These are phyloP conservation scores for Monilinia aucupariae DNA, from an alignment of 2,329 filamentous ascomycete genomes.

Conservation along the genomic window DNA sequence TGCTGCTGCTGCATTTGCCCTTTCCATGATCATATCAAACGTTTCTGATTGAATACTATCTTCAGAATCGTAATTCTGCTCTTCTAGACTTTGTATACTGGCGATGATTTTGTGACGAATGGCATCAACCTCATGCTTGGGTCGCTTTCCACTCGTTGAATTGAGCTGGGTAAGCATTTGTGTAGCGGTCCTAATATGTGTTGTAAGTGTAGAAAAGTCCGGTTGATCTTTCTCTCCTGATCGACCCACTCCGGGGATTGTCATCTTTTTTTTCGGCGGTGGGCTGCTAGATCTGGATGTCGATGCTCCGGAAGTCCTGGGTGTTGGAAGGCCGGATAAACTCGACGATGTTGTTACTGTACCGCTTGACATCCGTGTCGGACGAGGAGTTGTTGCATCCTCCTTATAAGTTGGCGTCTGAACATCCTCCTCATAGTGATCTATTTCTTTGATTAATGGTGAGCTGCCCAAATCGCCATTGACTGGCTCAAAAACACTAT, in stretches of 20 bases:
- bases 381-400: slow-evolving; percentile 31
- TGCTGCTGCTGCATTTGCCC: slow-evolving; percentile 50
- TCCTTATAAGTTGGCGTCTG: slow-evolving; percentile 27
- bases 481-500: slow-evolving; percentile 80
- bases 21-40: slow-evolving; percentile 78
- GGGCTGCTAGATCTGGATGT: slow-evolving; percentile 66
- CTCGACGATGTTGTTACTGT: slow-evolving; percentile 55
- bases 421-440: slow-evolving; percentile 38
- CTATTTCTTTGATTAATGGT: slow-evolving; percentile 56
- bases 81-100: slow-evolving; percentile 82
- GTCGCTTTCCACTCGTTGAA: slow-evolving; percentile 72
- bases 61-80: slow-evolving; percentile 75
- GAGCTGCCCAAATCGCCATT: slow-evolving; percentile 74
- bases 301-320: slow-evolving; percentile 63
- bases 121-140: slow-evolving; percentile 72
- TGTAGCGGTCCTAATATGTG: slow-evolving; percentile 81
- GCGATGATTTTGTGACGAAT: slow-evolving; percentile 84
- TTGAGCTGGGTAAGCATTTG: slow-evolving; percentile 84
- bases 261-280: slow-evolving; percentile 53
- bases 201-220: slow-evolving; percentile 76
- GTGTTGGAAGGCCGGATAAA: slow-evolving; percentile 56
- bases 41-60: slow-evolving; percentile 62
- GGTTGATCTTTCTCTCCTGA: slow-evolving; percentile 60
- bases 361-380: slow-evolving; percentile 56
- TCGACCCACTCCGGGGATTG: slow-evolving; percentile 48